These are phyloP conservation scores for Ochetophila trinervis DNA, from an alignment of 306 rosid genomes.

Conservation along the genomic window DNA sequence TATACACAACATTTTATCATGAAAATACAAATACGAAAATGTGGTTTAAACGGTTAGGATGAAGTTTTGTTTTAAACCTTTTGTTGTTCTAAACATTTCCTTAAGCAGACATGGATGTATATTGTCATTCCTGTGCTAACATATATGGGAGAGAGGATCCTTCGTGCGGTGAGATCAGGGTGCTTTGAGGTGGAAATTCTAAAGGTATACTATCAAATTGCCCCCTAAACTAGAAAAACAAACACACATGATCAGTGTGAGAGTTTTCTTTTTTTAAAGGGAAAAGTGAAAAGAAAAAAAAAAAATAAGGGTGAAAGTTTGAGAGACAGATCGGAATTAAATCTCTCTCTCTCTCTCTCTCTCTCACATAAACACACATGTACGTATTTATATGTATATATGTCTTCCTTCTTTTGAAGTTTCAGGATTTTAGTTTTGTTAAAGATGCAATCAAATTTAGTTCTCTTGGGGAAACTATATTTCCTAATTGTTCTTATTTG, in stretches of 20 bases:
- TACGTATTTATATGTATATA: too few species aligned
- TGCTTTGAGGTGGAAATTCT: slow-evolving; percentile 60
- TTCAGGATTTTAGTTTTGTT: background rate
- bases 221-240: too few species aligned
- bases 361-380: too few species aligned
- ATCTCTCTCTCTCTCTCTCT: too few species aligned
- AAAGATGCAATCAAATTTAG: background rate
- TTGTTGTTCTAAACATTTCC: background rate
- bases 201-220: slow-evolving; percentile 43
- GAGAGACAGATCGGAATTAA: too few species aligned
- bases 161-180: slow-evolving; percentile 77
- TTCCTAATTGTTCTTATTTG: background rate
- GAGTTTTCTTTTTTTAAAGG: too few species aligned
- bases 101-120: slow-evolving; percentile 83
- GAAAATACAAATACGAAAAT: background rate
- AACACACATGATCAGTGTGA: too few species aligned
- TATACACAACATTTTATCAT: background rate
- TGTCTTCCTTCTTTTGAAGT: background rate
- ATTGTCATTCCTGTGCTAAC: slow-evolving; percentile 67
- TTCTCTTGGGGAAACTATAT: background rate
- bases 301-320: too few species aligned
- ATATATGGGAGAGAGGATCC: slow-evolving; percentile 67
- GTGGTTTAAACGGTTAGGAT: background rate
- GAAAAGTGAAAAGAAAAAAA: too few species aligned
- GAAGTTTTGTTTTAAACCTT: background rate